A percentile compares a stretch with the other conserved stretches of the same genome.
phyloP scores from a whole-genome alignment of 2,329 filamentous ascomycete species.

The Nemania sp. region DNA sequence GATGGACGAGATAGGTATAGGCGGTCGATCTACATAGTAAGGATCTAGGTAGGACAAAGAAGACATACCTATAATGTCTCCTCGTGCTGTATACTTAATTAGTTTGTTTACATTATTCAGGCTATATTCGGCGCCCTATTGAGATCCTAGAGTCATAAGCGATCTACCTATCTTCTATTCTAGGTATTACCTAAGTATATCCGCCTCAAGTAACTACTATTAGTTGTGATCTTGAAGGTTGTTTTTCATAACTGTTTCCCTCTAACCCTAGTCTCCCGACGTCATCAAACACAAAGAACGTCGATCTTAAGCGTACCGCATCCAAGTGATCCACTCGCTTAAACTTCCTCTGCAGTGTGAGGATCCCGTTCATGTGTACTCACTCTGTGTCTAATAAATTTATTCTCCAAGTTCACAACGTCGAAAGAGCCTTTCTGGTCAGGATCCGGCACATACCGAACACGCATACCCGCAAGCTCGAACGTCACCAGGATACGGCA shows the following conservation, averaged over 20 bases:
- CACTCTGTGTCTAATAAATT: background rate
- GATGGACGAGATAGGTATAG: background rate
- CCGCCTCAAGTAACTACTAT: background rate
- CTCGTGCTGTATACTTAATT: no score
- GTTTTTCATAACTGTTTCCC: background rate
- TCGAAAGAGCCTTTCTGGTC: background rate
- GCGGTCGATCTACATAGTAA: background rate
- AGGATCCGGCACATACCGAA: constrained; percentile 14
- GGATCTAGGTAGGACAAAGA: background rate
- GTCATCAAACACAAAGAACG: background rate
- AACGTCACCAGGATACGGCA: constrained; percentile 47
- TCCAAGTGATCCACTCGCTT: background rate
- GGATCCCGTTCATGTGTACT: background rate
- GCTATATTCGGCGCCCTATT: background rate
- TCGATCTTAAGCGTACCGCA: background rate
- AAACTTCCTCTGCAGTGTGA: background rate
- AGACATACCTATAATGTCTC: no score
- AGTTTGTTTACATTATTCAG: background rate
- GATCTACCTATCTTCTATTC: no score
- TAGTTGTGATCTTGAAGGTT: background rate
- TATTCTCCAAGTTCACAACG: background rate
- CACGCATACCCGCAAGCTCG: constrained; percentile 45
- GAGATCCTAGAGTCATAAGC: no score
- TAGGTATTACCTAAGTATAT: no score
- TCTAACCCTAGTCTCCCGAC: background rate